Percentiles rank a stretch among this genome's conserved stretches.
These are phyloP conservation scores for Acacia acuminata DNA, from an alignment of 306 rosid species.

Conservation along the genomic window DNA sequence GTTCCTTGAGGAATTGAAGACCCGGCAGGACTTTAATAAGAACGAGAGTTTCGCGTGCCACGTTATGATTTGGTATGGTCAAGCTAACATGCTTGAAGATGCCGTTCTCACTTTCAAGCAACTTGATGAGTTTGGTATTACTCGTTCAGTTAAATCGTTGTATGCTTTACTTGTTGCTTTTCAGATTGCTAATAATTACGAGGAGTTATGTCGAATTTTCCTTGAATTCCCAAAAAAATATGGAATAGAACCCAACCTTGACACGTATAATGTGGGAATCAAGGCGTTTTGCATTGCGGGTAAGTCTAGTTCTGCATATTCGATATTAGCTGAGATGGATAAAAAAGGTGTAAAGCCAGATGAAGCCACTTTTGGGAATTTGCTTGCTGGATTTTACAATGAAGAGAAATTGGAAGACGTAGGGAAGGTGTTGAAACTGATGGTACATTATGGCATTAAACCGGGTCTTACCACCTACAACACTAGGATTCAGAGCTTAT, in stretches of 20 bases:
- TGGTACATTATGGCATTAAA: slow-evolving; percentile 52
- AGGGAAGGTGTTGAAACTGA: slow-evolving; percentile 58
- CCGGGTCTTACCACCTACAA: slow-evolving; percentile 54
- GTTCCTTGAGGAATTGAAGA: slow-evolving; percentile 50
- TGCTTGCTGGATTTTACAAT: slow-evolving; percentile 57
- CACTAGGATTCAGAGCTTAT: slow-evolving; percentile 68
- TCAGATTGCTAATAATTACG: slow-evolving; percentile 48
- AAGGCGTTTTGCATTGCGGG: slow-evolving; percentile 64
- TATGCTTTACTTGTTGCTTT: slow-evolving; percentile 66
- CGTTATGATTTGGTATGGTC: slow-evolving; percentile 74
- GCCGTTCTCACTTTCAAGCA: slow-evolving; percentile 53
- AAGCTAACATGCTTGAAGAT: slow-evolving; percentile 68
- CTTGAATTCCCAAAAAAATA: slow-evolving; percentile 63
- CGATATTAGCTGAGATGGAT: slow-evolving; percentile 73
- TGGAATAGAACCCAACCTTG: slow-evolving; percentile 55
- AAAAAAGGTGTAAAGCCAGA: slow-evolving; percentile 60
- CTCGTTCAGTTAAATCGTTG: slow-evolving; percentile 59
- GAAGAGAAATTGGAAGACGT: slow-evolving; percentile 75
- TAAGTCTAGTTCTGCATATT: slow-evolving; percentile 53
- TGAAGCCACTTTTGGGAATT: slow-evolving; percentile 40
- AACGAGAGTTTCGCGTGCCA: slow-evolving; percentile 63
- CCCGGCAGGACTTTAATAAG: slow-evolving; percentile 58
- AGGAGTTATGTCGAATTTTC: slow-evolving; percentile 58
- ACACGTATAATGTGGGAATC: slow-evolving; percentile 60
- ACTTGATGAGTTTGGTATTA: slow-evolving; percentile 39